These are phyloP conservation scores for Synchytrium microbalum DNA, from an alignment of 371 early-diverging fungal species.

Conservation along the genomic window DNA sequence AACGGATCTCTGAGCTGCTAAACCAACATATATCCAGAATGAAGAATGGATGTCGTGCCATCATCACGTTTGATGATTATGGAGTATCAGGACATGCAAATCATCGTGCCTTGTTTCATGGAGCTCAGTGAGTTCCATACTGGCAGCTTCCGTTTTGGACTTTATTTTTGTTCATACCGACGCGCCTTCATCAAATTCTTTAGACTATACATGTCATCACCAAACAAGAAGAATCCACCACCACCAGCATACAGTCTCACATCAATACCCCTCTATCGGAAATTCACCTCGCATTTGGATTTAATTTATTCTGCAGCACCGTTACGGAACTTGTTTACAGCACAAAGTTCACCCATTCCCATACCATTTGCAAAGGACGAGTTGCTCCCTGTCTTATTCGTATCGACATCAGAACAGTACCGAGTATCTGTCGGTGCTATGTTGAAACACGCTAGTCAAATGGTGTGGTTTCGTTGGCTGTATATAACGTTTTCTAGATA, in stretches of 20 bases:
- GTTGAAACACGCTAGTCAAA: constrained; percentile 77
- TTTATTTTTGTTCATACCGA: not conserved
- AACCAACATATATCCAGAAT: not conserved
- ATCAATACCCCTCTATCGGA: constrained; percentile 13
- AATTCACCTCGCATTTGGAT: constrained; percentile 13
- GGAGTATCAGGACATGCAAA: constrained; percentile 22
- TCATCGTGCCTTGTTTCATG: constrained; percentile 13
- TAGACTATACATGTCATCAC: not conserved
- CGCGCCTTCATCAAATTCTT: not conserved
- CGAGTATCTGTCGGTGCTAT: constrained; percentile 64
- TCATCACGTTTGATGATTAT: constrained; percentile 18
- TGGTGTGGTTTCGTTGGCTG: constrained; percentile 93
- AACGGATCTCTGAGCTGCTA: not conserved
- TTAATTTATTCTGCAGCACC: constrained; percentile 5
- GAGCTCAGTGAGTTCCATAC: not conserved
- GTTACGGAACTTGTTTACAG: not conserved
- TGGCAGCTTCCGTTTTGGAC: not conserved
- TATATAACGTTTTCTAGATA: constrained; percentile 91
- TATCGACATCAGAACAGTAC: constrained; percentile 28
- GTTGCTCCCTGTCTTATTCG: constrained; percentile 34
- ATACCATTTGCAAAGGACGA: constrained; percentile 6
- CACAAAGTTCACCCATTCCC: constrained; percentile 14
- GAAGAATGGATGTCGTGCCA: constrained; percentile 3
- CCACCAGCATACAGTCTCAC: constrained; percentile 5
- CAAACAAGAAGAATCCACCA: not conserved